phyloP scores from a whole-genome alignment of 2,329 filamentous ascomycete species.

The Aspergillus pseudonomiae region DNA sequence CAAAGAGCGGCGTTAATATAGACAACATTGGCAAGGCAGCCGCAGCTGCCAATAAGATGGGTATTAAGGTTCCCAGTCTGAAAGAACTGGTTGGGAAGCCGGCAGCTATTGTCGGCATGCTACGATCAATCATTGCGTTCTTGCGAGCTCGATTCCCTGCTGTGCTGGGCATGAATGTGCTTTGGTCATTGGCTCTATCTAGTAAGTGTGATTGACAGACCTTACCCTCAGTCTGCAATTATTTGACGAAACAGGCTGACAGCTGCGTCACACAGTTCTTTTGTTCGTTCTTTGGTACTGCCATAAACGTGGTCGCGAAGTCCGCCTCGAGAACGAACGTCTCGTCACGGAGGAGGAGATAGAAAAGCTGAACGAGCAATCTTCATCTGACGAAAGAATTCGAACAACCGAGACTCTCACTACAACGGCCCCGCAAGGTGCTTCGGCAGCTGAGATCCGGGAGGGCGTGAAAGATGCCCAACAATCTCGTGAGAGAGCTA shows the following conservation, averaged over 20 bases:
- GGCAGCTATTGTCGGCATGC: constrained; percentile 79
- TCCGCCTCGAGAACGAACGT: constrained; percentile 69
- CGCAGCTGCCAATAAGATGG: constrained; percentile 66
- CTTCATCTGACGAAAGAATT: constrained; percentile 35
- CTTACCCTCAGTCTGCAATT: neutral
- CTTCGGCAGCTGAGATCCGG: constrained; percentile 42
- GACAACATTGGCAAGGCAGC: constrained; percentile 55
- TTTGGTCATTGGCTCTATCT: constrained; percentile 87
- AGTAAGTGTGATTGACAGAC: constrained; percentile 57
- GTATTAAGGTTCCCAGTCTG: constrained; percentile 69
- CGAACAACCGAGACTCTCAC: constrained; percentile 40
- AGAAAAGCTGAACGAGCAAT: constrained; percentile 41
- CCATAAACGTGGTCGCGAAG: constrained; percentile 89
- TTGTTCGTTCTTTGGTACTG: constrained; percentile 98
- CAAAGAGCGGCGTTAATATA: constrained; percentile 61
- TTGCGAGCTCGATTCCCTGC: constrained; percentile 87
- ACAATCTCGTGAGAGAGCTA: constrained; percentile 34
- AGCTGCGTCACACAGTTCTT: constrained; percentile 61
- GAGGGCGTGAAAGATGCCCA: constrained; percentile 45
- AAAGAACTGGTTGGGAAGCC: constrained; percentile 83
- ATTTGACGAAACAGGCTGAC: constrained; percentile 4
- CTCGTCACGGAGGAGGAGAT: constrained; percentile 51
- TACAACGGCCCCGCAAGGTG: constrained; percentile 46
- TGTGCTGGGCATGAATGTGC: constrained; percentile 85
- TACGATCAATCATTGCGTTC: constrained; percentile 88